These are phyloP conservation scores for Yarrowia sp. DNA, from an alignment of 805 yeast species.

Conservation along the genomic window DNA sequence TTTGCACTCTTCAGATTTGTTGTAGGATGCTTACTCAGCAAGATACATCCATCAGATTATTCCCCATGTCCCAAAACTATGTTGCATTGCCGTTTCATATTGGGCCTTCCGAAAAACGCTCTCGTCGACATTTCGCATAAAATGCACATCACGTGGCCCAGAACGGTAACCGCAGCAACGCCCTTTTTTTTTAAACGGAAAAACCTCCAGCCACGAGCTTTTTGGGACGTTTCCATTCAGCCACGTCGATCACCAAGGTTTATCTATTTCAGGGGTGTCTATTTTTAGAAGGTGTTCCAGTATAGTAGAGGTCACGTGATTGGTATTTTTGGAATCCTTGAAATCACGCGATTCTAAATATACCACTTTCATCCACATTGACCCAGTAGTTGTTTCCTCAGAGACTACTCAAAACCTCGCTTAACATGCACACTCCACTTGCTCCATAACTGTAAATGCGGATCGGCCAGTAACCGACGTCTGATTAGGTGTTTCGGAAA, in stretches of 20 bases:
- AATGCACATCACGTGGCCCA: neutral
- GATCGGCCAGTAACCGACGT: constrained; percentile 22
- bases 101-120: no score
- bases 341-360: neutral
- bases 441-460: constrained; percentile 1
- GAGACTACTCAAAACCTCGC: neutral
- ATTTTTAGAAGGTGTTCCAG: neutral
- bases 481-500: constrained; percentile 10
- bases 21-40: neutral
- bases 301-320: neutral
- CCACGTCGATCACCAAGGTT: constrained; percentile 10
- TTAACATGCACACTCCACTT: neutral
- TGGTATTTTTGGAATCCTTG: neutral
- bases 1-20: neutral
- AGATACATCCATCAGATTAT: no score
- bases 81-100: neutral
- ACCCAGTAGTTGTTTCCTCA: no score
- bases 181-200: neutral
- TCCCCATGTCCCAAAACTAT: no score
- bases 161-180: neutral
- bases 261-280: neutral
- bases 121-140: no score
- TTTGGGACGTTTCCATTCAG: neutral
- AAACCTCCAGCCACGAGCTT: neutral
- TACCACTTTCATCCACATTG: neutral